Conservation (phyloP, 768 basidiomycete species). For the Pholiota molesta region DNA sequence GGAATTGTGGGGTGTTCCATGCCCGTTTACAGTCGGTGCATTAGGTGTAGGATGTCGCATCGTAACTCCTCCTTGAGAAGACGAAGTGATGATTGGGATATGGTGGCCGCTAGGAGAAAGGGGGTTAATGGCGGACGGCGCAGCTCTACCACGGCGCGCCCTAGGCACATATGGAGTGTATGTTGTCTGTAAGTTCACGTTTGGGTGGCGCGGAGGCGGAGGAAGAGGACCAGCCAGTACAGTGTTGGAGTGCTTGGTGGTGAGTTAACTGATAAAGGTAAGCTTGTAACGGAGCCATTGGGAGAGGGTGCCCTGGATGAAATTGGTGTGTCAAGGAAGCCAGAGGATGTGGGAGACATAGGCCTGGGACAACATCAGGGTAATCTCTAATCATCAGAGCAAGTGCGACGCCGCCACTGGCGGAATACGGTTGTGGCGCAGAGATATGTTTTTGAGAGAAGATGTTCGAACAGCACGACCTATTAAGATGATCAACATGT, state of each 20-base stretch:
- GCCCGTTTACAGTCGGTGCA: conserved; percentile 23
- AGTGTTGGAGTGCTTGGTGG: conserved; percentile 30
- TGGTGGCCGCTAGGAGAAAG: conserved; percentile 46
- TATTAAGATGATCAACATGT: conserved; percentile 29
- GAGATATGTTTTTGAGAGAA: conserved; percentile 83
- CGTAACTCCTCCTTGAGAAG: conserved; percentile 55
- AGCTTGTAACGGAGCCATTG: conserved; percentile 33
- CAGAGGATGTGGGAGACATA: conserved; percentile 33
- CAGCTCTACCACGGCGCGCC: conserved; percentile 47
- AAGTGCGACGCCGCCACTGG: conserved; percentile 86
- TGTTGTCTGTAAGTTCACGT: conserved; percentile 63
- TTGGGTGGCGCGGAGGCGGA: conserved; percentile 47
- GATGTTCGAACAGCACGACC: conserved; percentile 86
- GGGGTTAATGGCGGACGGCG: conserved; percentile 43
- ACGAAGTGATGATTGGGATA: conserved; percentile 73
- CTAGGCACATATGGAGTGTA: conserved; percentile 86
- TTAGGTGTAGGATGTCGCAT: conserved; percentile 41
- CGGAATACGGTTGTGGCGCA: conserved; percentile 88
- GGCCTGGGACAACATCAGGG: conserved; percentile 68
- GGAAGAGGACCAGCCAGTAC: conserved; percentile 30
- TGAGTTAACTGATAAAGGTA: conserved; percentile 30
- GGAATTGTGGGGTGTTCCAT: conserved; percentile 34
- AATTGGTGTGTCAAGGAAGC: conserved; percentile 29
- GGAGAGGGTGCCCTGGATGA: conserved; percentile 44
- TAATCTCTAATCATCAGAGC: conserved; percentile 98